Conservation (phyloP, 345 rosid genomes). For the Nephelium lappaceum region DNA sequence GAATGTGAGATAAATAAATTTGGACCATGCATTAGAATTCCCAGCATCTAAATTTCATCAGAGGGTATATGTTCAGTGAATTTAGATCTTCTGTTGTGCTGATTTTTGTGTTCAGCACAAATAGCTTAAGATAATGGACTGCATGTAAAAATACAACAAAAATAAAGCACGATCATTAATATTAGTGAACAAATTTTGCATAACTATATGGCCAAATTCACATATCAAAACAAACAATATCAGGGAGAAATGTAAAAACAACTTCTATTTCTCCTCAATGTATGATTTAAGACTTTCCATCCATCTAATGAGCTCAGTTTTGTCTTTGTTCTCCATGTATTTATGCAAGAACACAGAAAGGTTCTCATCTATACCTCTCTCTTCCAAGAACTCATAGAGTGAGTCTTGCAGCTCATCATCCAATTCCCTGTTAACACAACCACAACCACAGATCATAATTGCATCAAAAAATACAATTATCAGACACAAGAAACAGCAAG, state of each 20-base stretch:
- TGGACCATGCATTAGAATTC: no score
- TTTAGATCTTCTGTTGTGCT: no score
- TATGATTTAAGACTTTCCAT: conserved; percentile 67
- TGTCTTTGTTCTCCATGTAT: conserved; percentile 74
- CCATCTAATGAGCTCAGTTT: conserved; percentile 71
- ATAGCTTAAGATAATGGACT: no score
- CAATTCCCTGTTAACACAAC: conserved; percentile 61
- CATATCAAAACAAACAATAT: conserved; percentile 12
- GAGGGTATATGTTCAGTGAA: no score
- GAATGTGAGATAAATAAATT: no score
- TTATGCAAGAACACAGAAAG: conserved; percentile 78
- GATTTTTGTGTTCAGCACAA: no score
- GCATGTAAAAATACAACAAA: no score
- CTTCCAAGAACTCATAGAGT: conserved; percentile 67
- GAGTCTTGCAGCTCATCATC: conserved; percentile 76
- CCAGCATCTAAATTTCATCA: no score
- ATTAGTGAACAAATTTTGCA: neutral
- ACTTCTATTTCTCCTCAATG: conserved; percentile 52
- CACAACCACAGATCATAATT: conserved; percentile 17
- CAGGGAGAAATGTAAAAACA: neutral
- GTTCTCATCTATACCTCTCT: conserved; percentile 65
- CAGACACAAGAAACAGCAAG: neutral
- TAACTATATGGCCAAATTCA: conserved; percentile 9
- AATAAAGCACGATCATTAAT: no score
- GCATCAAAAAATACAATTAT: neutral